These are phyloP conservation scores for Filobasidium floriforme DNA, from an alignment of 768 basidiomycete genomes.

Conservation along the genomic window DNA sequence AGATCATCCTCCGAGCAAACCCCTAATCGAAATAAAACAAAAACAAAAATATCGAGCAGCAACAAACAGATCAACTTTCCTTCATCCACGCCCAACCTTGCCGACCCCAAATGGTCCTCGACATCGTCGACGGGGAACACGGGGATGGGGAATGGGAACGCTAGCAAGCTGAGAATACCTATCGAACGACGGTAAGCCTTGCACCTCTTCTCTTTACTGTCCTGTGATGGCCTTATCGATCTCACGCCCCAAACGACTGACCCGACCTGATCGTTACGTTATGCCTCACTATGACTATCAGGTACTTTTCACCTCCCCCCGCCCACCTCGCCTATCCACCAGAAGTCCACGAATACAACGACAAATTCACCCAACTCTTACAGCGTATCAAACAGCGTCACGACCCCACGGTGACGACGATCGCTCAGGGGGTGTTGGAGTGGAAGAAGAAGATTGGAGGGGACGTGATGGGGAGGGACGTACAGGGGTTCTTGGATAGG, in stretches of 20 bases:
- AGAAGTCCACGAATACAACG: constrained; percentile 86
- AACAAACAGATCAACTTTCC: constrained; percentile 5
- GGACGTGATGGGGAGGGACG: constrained; percentile 52
- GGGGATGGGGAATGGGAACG: not conserved
- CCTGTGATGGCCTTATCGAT: constrained; percentile 15
- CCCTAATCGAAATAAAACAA: no score
- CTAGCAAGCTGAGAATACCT: constrained; percentile 58
- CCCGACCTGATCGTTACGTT: not conserved
- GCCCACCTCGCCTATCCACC: constrained; percentile 72
- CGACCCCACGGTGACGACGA: constrained; percentile 94
- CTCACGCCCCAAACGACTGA: constrained; percentile 5
- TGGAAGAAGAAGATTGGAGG: constrained; percentile 76
- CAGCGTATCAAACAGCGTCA: constrained; percentile 87
- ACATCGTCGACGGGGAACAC: not conserved
- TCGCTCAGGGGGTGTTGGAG: constrained; percentile 84
- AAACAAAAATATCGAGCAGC: not conserved
- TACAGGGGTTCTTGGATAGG: constrained; percentile 91
- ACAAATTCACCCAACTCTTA: constrained; percentile 74
- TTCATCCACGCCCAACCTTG: constrained; percentile 1
- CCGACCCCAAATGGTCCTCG: not conserved
- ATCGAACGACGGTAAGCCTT: constrained; percentile 68
- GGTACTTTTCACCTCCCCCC: constrained; percentile 75
- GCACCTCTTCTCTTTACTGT: constrained; percentile 1
- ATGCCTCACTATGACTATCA: constrained; percentile 46
- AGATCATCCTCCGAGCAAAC: no score